A percentile compares a stretch with the other conserved stretches of the same genome.
Conservation (phyloP, 2,329 filamentous ascomycete species). For the Waltergamsia citrina region DNA sequence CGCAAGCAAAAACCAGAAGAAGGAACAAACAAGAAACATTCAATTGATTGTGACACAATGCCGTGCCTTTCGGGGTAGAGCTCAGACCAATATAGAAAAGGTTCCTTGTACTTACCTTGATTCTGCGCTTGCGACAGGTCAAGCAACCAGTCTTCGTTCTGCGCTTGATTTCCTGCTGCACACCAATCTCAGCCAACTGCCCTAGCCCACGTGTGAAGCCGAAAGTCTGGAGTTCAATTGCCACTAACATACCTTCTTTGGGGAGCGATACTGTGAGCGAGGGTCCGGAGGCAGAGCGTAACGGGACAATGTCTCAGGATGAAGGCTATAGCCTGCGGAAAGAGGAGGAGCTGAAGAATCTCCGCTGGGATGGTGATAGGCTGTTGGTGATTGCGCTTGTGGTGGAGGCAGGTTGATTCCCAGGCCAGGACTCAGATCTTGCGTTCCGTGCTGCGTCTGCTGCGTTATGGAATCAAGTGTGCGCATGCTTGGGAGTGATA, state of each 20-base stretch:
- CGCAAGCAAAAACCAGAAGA: no score
- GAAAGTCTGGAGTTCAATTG: background rate
- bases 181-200: no score
- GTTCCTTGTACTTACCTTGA: constrained; percentile 46
- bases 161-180: constrained; percentile 47
- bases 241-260: constrained; percentile 42
- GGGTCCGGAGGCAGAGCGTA: constrained; percentile 40
- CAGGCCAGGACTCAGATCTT: constrained; percentile 8
- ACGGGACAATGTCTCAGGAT: constrained; percentile 30
- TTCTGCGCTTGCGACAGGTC: constrained; percentile 51
- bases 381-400: background rate
- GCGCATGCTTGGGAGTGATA: constrained; percentile 30
- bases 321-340: constrained; percentile 16
- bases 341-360: constrained; percentile 12
- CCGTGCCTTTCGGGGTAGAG: constrained; percentile 1
- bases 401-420: background rate
- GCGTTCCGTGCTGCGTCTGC: constrained; percentile 13
- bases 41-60: no score
- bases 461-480: constrained; percentile 25
- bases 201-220: no score
- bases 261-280: constrained; percentile 36
- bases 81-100: background rate
- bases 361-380: no score
- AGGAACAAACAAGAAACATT: no score
- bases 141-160: constrained; percentile 55